Evolutionary conservation across 148 eudicot species (phyloP), one percentile per base, ranked within the genome.

Genomic region (Vaccinium myrtillus): DNA sequence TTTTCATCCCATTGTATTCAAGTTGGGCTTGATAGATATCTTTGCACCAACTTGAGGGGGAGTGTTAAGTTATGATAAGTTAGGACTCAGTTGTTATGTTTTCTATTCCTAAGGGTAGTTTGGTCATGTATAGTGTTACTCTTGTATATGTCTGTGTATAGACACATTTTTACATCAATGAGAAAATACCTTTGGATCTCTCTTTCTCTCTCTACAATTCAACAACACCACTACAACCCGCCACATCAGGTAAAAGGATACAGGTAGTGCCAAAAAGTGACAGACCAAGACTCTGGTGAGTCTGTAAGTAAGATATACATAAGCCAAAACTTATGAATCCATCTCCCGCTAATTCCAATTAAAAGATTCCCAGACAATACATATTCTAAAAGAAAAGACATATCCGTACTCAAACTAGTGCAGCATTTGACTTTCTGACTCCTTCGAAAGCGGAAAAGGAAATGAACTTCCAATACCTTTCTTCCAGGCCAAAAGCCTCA

Each of bases 341-440:
- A 30, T 13, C 77, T 39, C 16, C 55, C 23, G 0, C 27, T 19
- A 8, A n/a, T 36, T 74, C 78, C 78, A 21, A 19, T 61, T 61
- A 15, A 8, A 21, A 46, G 27, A 75, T 46, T 10, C 15, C 48
- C 8, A 75, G 21, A 48, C 30, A 75, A 75, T 46, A 48, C 58
- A 19, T 25, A 76, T 48, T 14, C 79, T 21, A 50, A 77, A 77
- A 50, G 39, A 77, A 54, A 77, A 77, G 80, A 36, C n/a, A 50
- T 23, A 51, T 50, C 36, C 59, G 5, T 77, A 77, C 80, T 50
- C 80, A 77, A 77, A 76, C 53, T 8, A 67, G 74, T 48, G 25
- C 78, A 48, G 79, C 32, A 19, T 76, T 76, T 15, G 59, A 25
- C 36, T 6, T 77, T 77, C 80, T 18, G 32, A 77, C 59, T 77